Conservation (phyloP, 2,329 filamentous ascomycete genomes). For the Ophiostoma ips region DNA sequence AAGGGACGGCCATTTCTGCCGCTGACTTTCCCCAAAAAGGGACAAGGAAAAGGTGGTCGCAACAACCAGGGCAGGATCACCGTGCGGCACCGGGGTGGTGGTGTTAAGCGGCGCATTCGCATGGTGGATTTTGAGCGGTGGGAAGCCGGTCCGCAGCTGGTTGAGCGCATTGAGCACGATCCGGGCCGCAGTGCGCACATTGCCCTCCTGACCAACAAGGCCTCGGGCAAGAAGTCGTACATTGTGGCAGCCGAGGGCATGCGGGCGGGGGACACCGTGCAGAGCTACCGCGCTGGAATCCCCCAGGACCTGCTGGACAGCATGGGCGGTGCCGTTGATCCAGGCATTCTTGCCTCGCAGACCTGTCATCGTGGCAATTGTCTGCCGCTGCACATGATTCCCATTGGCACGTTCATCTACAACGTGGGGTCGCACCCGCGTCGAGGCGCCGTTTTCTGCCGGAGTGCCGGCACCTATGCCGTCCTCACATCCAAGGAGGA, state of each 20-base stretch:
- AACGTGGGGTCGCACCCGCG: conserved; percentile 68
- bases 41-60: conserved; percentile 80
- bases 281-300: conserved; percentile 85
- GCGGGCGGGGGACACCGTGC: conserved; percentile 77
- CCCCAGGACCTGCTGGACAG: conserved; percentile 72
- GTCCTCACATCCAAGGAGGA: conserved; percentile 78
- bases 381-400: conserved; percentile 88
- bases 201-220: conserved; percentile 64
- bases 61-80: conserved; percentile 80
- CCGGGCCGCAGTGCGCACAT: conserved; percentile 88
- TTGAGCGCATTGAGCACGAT: conserved; percentile 94
- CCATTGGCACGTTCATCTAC: conserved; percentile 83
- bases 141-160: conserved; percentile 66
- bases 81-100: conserved; percentile 83
- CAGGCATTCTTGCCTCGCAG: conserved; percentile 87
- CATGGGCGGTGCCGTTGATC: conserved; percentile 89
- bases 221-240: conserved; percentile 67
- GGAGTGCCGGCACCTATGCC: conserved; percentile 86
- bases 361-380: conserved; percentile 94
- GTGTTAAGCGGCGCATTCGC: conserved; percentile 80
- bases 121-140: conserved; percentile 78
- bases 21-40: conserved; percentile 84
- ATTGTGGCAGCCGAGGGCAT: conserved; percentile 93
- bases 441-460: conserved; percentile 75
- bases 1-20: conserved; percentile 74